These are phyloP conservation scores for Fusarium sp. DNA, from an alignment of 2,329 filamentous ascomycete species.

Conservation along the genomic window DNA sequence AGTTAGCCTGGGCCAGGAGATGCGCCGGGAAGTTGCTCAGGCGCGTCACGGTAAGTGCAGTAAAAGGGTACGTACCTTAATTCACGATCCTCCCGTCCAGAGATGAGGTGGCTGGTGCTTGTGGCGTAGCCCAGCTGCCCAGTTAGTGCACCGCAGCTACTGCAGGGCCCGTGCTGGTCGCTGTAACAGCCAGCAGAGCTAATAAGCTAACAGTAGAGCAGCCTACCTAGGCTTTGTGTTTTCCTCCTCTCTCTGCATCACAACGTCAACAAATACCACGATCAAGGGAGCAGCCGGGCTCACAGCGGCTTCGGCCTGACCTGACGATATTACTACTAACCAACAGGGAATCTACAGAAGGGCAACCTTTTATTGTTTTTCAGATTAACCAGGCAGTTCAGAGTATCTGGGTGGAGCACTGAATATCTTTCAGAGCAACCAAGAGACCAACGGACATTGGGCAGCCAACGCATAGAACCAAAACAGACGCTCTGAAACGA, in stretches of 20 bases:
- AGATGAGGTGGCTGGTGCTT: constrained; percentile 27
- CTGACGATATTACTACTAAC: constrained; percentile 47
- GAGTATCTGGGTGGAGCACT: not conserved
- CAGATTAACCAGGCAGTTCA: constrained; percentile 1
- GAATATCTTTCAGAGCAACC: constrained; percentile 12
- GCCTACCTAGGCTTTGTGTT: constrained; percentile 35
- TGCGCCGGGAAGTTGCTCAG: constrained; percentile 39
- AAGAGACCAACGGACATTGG: constrained; percentile 6
- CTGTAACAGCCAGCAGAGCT: constrained; percentile 37
- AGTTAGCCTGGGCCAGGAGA: constrained; percentile 36
- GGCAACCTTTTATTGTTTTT: not conserved
- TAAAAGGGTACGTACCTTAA: constrained; percentile 22
- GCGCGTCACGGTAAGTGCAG: constrained; percentile 43
- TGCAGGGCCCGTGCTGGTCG: constrained; percentile 36
- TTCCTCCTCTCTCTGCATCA: constrained; percentile 33
- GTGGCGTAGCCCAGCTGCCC: constrained; percentile 1
- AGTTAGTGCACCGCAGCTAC: not conserved
- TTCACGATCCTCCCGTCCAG: constrained; percentile 14
- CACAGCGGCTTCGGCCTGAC: constrained; percentile 48
- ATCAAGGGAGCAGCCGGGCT: constrained; percentile 47
- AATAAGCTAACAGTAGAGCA: constrained; percentile 28
- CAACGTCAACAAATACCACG: constrained; percentile 50
- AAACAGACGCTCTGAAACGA: not conserved
- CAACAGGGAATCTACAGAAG: constrained; percentile 21
- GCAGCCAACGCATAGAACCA: constrained; percentile 11